Percentiles rank a stretch among this genome's conserved stretches.
Evolutionary conservation across 345 rosid species (phyloP).

Genomic region (Salix viminalis): DNA sequence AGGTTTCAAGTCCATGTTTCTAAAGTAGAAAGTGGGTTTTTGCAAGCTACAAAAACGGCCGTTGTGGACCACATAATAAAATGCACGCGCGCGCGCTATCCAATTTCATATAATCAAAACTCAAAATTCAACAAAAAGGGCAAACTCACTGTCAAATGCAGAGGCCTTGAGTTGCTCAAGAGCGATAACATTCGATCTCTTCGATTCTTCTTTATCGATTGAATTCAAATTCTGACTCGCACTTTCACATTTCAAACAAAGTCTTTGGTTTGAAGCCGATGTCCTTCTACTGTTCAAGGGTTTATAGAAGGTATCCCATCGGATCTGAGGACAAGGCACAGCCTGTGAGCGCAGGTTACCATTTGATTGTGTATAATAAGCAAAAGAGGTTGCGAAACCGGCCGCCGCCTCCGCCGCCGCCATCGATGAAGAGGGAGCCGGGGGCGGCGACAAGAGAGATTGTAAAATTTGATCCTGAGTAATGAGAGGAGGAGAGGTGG

Average conservation of each 20-base stretch:
- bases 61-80: background rate
- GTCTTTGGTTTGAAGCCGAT: background rate
- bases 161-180: constrained; percentile 25
- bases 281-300: background rate
- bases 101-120: background rate
- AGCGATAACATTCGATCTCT: constrained; percentile 7
- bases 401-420: background rate
- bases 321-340: background rate
- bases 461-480: background rate
- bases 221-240: background rate
- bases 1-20: background rate
- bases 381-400: background rate
- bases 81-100: background rate
- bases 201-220: background rate
- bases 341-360: background rate
- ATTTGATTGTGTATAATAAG: background rate
- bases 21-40: background rate
- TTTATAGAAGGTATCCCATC: background rate
- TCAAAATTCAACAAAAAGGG: background rate
- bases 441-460: background rate
- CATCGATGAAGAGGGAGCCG: background rate
- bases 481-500: background rate
- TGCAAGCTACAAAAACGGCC: background rate
- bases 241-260: constrained; percentile 10
- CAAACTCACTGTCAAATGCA: constrained; percentile 12